Percentiles rank a stretch among this genome's conserved stretches.
Conservation (phyloP, 2,329 filamentous ascomycete genomes). For the Pseudogymnoascus sp. region DNA sequence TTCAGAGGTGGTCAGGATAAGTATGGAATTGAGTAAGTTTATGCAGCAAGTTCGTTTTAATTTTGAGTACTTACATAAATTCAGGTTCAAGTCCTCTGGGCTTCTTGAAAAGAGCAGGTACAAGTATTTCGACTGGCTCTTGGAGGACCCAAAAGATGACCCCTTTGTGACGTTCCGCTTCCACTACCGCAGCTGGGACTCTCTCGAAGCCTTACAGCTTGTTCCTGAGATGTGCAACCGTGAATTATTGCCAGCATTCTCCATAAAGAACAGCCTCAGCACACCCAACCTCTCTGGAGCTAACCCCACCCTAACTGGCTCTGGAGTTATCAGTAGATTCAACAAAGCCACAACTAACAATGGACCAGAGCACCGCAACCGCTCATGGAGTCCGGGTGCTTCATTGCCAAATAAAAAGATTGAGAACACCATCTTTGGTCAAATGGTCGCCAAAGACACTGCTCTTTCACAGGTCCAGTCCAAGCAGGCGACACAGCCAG, state of each 20-base stretch:
- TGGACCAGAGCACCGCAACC: neutral
- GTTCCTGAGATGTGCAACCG: conserved; percentile 28
- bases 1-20: conserved; percentile 42
- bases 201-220: conserved; percentile 43
- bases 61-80: neutral
- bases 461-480: conserved; percentile 10
- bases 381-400: neutral
- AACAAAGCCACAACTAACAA: neutral
- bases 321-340: neutral
- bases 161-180: conserved; percentile 51
- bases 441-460: conserved; percentile 10
- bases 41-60: conserved; percentile 11
- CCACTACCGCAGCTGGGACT: conserved; percentile 50
- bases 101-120: conserved; percentile 38
- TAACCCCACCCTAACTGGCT: neutral
- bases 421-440: conserved; percentile 10
- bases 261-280: conserved; percentile 16
- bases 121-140: conserved; percentile 36
- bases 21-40: conserved; percentile 49
- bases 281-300: conserved; percentile 7
- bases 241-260: conserved; percentile 21
- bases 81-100: conserved; percentile 47
- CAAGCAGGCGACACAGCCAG: neutral
- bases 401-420: neutral
- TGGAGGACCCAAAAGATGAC: conserved; percentile 45